Evolutionary conservation across 345 rosid species (phyloP), one percentile per base, ranked within the genome.

Genomic region (Xanthoceras sorbifolium): DNA sequence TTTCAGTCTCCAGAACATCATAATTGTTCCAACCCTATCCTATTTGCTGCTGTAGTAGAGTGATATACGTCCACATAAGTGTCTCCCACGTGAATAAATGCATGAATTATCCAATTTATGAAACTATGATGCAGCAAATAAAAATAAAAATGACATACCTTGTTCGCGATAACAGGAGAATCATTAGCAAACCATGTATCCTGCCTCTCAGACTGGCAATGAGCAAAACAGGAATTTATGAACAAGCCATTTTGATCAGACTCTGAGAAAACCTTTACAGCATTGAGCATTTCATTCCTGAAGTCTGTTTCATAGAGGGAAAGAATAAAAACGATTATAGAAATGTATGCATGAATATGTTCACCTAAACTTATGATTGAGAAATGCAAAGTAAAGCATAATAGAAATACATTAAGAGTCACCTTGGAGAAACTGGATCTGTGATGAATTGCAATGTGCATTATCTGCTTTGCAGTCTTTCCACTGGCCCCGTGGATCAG

Each of bases 171-270:
- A 22, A 68, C 79, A 25, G 97, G 99, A 82, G 98, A 92, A 85
- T 90, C 86, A 38, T 82, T 80, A n/a, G 90, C 91, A 64, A 87
- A 86, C 99, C 98, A 95, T 20, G 98, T 90, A 66, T 92, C 98
- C 32, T 92, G 97, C 73, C 86, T 86, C 84, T 93, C 97, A 0
- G 97, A 83, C 71, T 95, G 98, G 86, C 98, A 93, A 74, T 95
- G 99, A 5, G 98, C 92, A 42, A 93, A 95, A 71, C 97, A 95
- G 17, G 98, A 95, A 79, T 95, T 95, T 79, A 93, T 88, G 84
- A 93, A 95, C 61, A 92, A 46, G 28, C 99, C 99, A 62, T 90
- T 91, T 64, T 84, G 82, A 61, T 67, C 75, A 6, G 92, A 86
- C 75, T 50, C 73, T 3, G 90, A 85, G 81, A 90, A 91, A 17